These are phyloP conservation scores for Cutaneotrichosporon dermatis DNA, from an alignment of 1,284 basidiomycete genomes.

Conservation along the genomic window DNA sequence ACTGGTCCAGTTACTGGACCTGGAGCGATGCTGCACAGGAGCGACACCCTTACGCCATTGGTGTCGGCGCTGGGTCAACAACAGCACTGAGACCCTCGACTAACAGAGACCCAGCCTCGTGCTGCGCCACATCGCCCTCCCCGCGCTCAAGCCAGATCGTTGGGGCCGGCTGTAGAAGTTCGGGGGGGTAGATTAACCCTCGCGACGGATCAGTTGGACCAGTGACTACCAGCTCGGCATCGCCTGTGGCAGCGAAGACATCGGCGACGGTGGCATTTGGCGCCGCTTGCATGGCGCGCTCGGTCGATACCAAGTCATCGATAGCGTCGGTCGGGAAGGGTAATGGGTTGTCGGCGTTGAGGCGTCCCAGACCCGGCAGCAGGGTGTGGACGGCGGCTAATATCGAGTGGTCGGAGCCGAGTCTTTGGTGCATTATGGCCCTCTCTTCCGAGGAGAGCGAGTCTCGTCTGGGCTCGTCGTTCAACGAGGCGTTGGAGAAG, in stretches of 20 bases:
- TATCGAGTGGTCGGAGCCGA: slow-evolving; percentile 8
- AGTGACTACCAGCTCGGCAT: no score
- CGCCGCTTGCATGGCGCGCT: slow-evolving; percentile 51
- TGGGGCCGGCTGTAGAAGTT: slow-evolving; percentile 66
- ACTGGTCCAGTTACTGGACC: no score
- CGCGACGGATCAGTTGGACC: slow-evolving; percentile 20
- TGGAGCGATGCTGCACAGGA: no score
- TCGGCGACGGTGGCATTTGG: slow-evolving; percentile 5
- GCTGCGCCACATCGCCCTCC: slow-evolving; percentile 51
- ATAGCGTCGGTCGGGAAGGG: slow-evolving; percentile 38
- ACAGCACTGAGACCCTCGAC: slow-evolving; percentile 21
- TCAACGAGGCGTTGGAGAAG: neutral
- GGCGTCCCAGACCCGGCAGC: slow-evolving; percentile 8
- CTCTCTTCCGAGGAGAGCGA: neutral
- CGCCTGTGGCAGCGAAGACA: neutral
- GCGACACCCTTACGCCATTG: no score
- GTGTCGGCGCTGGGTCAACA: no score
- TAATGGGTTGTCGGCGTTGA: slow-evolving; percentile 5
- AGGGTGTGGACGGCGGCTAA: slow-evolving; percentile 16
- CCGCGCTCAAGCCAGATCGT: slow-evolving; percentile 77
- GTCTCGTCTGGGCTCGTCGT: neutral
- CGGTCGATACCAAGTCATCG: slow-evolving; percentile 70
- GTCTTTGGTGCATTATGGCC: neutral
- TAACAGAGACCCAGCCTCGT: slow-evolving; percentile 29
- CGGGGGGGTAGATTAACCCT: slow-evolving; percentile 71